Conservation (phyloP, 257 asterid genomes). For the Lavandula angustifolia region DNA sequence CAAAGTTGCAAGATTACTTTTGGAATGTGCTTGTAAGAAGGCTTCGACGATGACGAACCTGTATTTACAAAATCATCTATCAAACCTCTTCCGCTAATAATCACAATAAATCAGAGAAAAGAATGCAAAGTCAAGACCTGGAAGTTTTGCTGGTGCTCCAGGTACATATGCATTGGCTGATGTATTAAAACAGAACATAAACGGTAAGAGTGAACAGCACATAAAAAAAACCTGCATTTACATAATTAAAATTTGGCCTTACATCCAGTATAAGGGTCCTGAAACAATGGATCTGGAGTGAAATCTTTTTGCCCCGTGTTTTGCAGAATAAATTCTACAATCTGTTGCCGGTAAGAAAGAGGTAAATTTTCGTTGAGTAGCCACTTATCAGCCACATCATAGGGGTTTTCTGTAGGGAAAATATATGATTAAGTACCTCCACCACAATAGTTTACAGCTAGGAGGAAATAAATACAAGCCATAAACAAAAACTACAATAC, state of each 20-base stretch:
- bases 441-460: background rate
- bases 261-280: constrained; percentile 97
- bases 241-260: constrained; percentile 36
- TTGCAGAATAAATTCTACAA: constrained; percentile 89
- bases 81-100: constrained; percentile 31
- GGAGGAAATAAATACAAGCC: background rate
- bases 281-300: constrained; percentile 72
- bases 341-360: constrained; percentile 83
- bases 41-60: constrained; percentile 44
- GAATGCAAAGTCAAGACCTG: constrained; percentile 45
- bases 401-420: constrained; percentile 77
- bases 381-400: constrained; percentile 93
- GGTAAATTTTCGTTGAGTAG: constrained; percentile 88
- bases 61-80: constrained; percentile 43
- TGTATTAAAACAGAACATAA: constrained; percentile 37
- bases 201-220: constrained; percentile 15
- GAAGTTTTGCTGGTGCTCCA: constrained; percentile 70
- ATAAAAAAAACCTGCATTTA: constrained; percentile 23
- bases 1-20: constrained; percentile 50
- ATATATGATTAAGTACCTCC: constrained; percentile 12
- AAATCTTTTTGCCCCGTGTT: constrained; percentile 78
- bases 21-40: constrained; percentile 92
- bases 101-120: constrained; percentile 13
- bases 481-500: background rate
- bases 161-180: constrained; percentile 95